These are phyloP conservation scores for Carex kokanica DNA, from an alignment of 176 grass and related monocot genomes.

Conservation along the genomic window DNA sequence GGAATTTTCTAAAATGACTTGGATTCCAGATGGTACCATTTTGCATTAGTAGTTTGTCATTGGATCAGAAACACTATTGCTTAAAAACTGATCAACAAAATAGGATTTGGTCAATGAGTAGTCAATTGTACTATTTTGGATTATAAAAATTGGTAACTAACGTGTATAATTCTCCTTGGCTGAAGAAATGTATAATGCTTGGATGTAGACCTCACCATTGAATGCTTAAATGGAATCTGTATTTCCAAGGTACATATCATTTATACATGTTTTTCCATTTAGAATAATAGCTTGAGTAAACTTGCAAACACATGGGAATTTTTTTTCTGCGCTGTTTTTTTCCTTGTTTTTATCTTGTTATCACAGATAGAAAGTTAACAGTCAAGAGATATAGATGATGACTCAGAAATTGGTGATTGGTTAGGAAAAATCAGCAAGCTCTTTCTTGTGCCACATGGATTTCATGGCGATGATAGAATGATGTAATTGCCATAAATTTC, in stretches of 20 bases:
- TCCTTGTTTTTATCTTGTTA: neutral
- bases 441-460: constrained; percentile 18
- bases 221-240: neutral
- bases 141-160: neutral
- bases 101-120: neutral
- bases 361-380: constrained; percentile 3
- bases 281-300: neutral
- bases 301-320: neutral
- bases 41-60: neutral
- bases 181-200: neutral
- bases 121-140: neutral
- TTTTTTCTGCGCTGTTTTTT: neutral
- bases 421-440: neutral
- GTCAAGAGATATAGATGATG: constrained; percentile 27
- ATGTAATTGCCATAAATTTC: neutral
- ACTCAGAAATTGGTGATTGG: constrained; percentile 19
- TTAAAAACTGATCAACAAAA: neutral
- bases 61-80: neutral
- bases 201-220: neutral
- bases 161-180: neutral
- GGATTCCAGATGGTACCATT: neutral
- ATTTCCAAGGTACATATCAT: neutral
- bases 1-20: constrained; percentile 18
- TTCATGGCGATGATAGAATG: neutral
- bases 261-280: neutral